Conservation (phyloP, 768 basidiomycete genomes). For the Pisolithus orientalis region DNA sequence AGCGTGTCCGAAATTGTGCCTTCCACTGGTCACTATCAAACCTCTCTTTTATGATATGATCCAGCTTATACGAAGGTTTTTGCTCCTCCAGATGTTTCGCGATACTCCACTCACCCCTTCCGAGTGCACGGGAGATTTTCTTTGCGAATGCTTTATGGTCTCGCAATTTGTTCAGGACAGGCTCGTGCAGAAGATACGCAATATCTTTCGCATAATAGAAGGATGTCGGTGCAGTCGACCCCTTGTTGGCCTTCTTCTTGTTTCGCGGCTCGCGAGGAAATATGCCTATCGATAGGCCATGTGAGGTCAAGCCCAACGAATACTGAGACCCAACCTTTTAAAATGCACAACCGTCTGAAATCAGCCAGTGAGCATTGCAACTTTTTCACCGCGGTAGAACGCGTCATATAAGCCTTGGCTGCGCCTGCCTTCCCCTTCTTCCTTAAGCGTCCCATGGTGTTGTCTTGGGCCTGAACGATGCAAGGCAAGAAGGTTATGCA, state of each 20-base stretch:
- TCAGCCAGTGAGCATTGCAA: conserved; percentile 95
- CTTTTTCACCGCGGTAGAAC: conserved; percentile 88
- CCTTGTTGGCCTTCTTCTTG: conserved; percentile 94
- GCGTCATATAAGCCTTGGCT: conserved; percentile 86
- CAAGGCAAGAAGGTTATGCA: conserved; percentile 1
- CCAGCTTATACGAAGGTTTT: conserved; percentile 85
- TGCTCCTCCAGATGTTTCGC: conserved; percentile 93
- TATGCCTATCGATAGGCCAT: conserved; percentile 56
- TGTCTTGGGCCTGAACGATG: background rate
- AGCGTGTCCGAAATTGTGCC: background rate
- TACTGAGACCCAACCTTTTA: conserved; percentile 67
- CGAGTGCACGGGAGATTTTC: conserved; percentile 88
- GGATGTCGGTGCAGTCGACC: conserved; percentile 91
- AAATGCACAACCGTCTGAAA: conserved; percentile 92
- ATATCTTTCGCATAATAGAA: conserved; percentile 99
- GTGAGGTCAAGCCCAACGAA: conserved; percentile 1
- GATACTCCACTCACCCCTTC: conserved; percentile 89
- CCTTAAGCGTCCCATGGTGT: conserved; percentile 68
- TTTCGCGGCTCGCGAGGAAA: conserved; percentile 94
- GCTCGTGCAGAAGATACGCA: conserved; percentile 94
- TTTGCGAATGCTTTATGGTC: conserved; percentile 99
- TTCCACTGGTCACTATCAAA: conserved; percentile 26
- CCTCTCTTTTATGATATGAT: conserved; percentile 98
- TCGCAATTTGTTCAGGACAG: conserved; percentile 84
- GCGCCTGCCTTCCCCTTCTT: conserved; percentile 89